Base-by-base conservation (phyloP, 2,329 filamentous ascomycete species). In the Epichloe coenophiala region DNA sequence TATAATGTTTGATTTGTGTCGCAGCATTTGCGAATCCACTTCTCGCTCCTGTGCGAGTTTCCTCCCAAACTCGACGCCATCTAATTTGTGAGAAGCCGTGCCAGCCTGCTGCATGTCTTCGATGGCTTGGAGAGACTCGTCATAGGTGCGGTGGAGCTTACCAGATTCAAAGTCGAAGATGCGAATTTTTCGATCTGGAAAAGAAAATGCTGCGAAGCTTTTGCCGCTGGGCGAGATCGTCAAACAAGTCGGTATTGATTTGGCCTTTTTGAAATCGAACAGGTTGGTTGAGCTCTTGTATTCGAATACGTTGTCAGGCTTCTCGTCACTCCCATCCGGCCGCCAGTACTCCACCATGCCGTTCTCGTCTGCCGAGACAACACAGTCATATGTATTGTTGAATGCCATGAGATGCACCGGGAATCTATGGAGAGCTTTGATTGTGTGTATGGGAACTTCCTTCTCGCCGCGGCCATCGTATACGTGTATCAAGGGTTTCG, bases 301-400 rank as follows among this genome's bases (percentile, higher is more conserved):
- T 57, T 88, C 78, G 64, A 95, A 98, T 17, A 98, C 89, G 48
- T 81, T 88, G 58, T 89, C 83, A 0, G 93, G 93, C 66, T 97
- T 96, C 61, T 95, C 88, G 64, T 88, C 96, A 39, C 73, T 81
- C 2, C 80, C 82, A 55, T 78, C 79, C 0, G 93, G 89, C 52
- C 80, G 78, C 93, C 93, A 98, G 69, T 98, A 98, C 66, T 98
- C 93, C 9, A 98, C 65, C 91, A 97, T 97, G 23, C 93, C 91
- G 49, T 80, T 80, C 58, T 91, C 83, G 57, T 98, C 94, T 0
- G 83, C 83, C 2, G 93, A 97, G 6, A 97, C 71, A 1, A 95
- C 90, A 61, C 93, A 98, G 66, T 97, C 84, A 62, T 83, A 95
- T 5, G 76, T 71, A 63, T 88, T 82, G 66, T 97, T 98, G 71